These are phyloP conservation scores for Globisporangium polare DNA, from an alignment of 352 stramenopile species.

Conservation along the genomic window DNA sequence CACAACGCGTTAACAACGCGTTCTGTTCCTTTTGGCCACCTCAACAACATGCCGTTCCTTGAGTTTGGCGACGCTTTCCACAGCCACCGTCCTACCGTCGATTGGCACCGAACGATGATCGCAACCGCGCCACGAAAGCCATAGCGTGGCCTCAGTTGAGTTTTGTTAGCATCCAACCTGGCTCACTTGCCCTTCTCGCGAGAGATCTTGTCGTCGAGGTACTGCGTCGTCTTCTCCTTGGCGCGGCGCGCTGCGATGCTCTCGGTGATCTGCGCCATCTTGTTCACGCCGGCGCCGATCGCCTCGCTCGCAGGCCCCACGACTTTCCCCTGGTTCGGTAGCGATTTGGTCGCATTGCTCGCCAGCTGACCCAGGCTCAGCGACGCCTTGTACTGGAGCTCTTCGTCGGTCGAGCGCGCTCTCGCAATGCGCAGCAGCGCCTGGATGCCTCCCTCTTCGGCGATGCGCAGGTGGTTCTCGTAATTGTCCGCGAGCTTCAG, in stretches of 20 bases:
- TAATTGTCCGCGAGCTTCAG: constrained; percentile 98
- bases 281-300: constrained; percentile 66
- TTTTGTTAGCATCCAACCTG: too few relatives aligned
- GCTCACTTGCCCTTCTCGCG: constrained; percentile 35
- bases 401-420: constrained; percentile 88
- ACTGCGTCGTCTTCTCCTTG: constrained; percentile 72
- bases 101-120: too few relatives aligned
- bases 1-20: too few relatives aligned
- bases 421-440: constrained; percentile 91
- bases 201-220: constrained; percentile 76
- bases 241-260: constrained; percentile 58
- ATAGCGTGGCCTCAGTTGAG: too few relatives aligned
- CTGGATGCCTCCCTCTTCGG: constrained; percentile 94
- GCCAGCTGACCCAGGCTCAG: constrained; percentile 91
- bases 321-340: constrained; percentile 61
- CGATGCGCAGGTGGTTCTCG: constrained; percentile 95
- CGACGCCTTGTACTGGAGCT: constrained; percentile 95
- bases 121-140: too few relatives aligned
- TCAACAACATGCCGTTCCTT: too few relatives aligned
- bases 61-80: too few relatives aligned
- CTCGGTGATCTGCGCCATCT: constrained; percentile 77
- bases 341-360: constrained; percentile 83
- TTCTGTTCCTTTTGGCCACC: too few relatives aligned
- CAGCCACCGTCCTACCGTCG: too few relatives aligned
- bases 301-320: constrained; percentile 29